Conservation (phyloP, 352 stramenopile genomes). For the Globisporangium nodosum region DNA sequence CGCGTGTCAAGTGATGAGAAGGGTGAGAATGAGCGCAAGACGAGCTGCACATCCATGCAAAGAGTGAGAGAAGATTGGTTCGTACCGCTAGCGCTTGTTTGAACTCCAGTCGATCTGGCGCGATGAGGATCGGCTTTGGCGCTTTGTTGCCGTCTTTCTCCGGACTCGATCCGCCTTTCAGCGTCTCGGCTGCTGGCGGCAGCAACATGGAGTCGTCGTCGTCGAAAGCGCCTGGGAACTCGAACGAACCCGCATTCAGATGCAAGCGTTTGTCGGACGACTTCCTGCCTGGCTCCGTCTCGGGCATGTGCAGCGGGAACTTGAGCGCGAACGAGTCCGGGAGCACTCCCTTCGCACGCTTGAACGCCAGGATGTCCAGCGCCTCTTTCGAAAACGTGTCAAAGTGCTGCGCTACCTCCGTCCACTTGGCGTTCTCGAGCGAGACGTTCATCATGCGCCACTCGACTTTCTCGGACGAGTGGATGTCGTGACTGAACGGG, state of each 20-base stretch:
- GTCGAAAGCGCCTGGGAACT: slow-evolving; percentile 24
- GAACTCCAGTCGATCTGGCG: slow-evolving; percentile 55
- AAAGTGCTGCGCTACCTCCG: slow-evolving; percentile 48
- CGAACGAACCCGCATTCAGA: slow-evolving; percentile 25
- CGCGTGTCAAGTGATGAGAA: neutral
- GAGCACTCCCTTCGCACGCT: slow-evolving; percentile 51
- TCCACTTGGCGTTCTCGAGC: slow-evolving; percentile 36
- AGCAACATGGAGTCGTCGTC: slow-evolving; percentile 15
- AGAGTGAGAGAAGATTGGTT: neutral
- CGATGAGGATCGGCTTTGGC: slow-evolving; percentile 43
- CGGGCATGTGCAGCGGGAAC: slow-evolving; percentile 53
- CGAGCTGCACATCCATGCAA: neutral
- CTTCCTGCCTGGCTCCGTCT: slow-evolving; percentile 40
- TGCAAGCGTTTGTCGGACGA: slow-evolving; percentile 33
- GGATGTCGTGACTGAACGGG: slow-evolving; percentile 80
- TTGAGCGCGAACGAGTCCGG: slow-evolving; percentile 56
- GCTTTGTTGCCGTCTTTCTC: slow-evolving; percentile 19
- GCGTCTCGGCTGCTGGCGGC: slow-evolving; percentile 9
- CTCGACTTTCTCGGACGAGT: slow-evolving; percentile 83
- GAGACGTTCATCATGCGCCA: slow-evolving; percentile 79
- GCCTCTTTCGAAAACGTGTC: slow-evolving; percentile 70
- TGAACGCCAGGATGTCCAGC: slow-evolving; percentile 57
- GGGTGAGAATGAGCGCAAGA: neutral
- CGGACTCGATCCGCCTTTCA: slow-evolving; percentile 17
- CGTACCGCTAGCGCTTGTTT: slow-evolving; percentile 40